phyloP scores from a whole-genome alignment of 2,329 filamentous ascomycete genomes.

The Neonectria coccinea region DNA sequence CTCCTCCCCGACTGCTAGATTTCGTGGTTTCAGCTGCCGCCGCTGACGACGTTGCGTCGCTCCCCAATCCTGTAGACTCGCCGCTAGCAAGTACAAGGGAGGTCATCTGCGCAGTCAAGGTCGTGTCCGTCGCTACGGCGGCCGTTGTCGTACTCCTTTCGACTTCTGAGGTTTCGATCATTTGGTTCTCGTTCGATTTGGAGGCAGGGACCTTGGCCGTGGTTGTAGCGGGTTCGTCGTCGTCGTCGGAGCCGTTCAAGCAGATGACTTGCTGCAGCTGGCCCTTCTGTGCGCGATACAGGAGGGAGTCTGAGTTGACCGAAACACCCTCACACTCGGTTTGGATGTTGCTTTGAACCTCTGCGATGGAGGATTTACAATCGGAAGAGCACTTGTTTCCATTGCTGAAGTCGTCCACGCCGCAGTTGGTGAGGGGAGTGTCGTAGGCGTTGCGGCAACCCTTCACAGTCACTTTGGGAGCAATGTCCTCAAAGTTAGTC shows the following conservation, averaged over 20 bases:
- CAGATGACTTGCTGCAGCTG: constrained; percentile 54
- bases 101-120: constrained; percentile 10
- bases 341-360: constrained; percentile 47
- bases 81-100: constrained; percentile 19
- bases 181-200: constrained; percentile 31
- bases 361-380: constrained; percentile 50
- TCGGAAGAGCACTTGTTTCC: constrained; percentile 52
- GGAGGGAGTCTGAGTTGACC: constrained; percentile 47
- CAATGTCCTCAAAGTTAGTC: constrained; percentile 56
- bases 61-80: constrained; percentile 5
- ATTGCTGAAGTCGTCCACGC: constrained; percentile 50
- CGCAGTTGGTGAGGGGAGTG: constrained; percentile 54
- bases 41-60: constrained; percentile 7
- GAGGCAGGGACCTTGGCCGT: constrained; percentile 11
- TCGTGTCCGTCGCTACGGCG: constrained; percentile 7
- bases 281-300: constrained; percentile 53
- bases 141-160: constrained; percentile 4
- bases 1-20: constrained; percentile 23
- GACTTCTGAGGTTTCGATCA: constrained; percentile 30
- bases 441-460: constrained; percentile 58
- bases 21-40: constrained; percentile 13
- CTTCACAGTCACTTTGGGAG: constrained; percentile 51
- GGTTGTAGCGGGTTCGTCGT: constrained; percentile 26
- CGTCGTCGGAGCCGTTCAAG: background rate
- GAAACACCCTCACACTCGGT: constrained; percentile 43